Evolutionary conservation across 305 asterid species (phyloP).

Genomic region (Fraxinus platypoda): DNA sequence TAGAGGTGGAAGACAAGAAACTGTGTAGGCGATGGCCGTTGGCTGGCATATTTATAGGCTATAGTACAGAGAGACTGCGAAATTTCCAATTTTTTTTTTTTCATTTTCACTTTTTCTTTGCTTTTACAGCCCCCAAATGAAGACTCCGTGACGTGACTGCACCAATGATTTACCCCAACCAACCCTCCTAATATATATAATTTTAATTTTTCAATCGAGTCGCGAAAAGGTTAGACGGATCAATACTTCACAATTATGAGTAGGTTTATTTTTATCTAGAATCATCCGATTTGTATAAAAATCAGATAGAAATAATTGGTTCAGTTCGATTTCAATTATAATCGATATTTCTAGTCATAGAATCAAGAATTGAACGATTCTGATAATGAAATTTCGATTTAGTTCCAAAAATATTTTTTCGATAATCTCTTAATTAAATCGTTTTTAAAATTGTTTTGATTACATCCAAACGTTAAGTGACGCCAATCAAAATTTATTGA

Average conservation of each 20-base stretch:
- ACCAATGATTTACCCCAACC: slow-evolving; percentile 5
- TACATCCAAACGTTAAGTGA: background rate
- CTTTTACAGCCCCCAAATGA: slow-evolving; percentile 50
- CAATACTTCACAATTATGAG: background rate
- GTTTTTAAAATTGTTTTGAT: background rate
- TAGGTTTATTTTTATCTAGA: background rate
- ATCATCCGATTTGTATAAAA: background rate
- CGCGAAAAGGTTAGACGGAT: background rate
- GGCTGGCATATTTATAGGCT: slow-evolving; percentile 27
- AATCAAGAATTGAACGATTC: background rate
- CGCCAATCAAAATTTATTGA: background rate
- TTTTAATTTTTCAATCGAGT: background rate
- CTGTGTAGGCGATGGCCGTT: background rate
- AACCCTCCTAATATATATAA: background rate
- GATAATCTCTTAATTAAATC: background rate
- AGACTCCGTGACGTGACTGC: slow-evolving; percentile 45
- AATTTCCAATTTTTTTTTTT: slow-evolving; percentile 9
- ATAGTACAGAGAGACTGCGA: slow-evolving; percentile 3
- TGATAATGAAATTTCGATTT: background rate
- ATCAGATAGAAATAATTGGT: background rate
- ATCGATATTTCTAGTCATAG: background rate
- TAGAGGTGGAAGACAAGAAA: background rate
- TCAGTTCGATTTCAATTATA: background rate
- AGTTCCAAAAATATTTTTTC: background rate
- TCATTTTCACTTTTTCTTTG: slow-evolving; percentile 32